Evolutionary conservation across 1,139 yeast genomes (phyloP).

Genomic region (Blastobotrys proliferans): DNA sequence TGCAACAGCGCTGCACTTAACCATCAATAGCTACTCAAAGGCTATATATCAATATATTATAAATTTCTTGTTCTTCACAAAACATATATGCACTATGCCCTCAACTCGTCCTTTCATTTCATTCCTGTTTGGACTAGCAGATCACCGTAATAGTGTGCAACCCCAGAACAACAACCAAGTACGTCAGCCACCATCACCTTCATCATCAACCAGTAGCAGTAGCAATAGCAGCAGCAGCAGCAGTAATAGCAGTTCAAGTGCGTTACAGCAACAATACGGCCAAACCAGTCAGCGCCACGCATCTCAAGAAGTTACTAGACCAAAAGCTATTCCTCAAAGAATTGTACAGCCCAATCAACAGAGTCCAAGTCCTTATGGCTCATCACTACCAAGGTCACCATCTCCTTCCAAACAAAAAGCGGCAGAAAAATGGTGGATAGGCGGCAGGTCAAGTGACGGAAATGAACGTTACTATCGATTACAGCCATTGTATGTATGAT

Average conservation of each 20-base stretch:
- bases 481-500: conserved; percentile 25
- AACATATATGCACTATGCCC: conserved; percentile 22
- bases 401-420: conserved; percentile 8
- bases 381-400: neutral
- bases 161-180: conserved; percentile 2
- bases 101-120: conserved; percentile 31
- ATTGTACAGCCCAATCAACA: too few species aligned
- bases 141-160: neutral
- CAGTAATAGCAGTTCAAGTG: conserved; percentile 12
- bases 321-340: too few species aligned
- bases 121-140: conserved; percentile 25
- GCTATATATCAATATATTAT: too few species aligned
- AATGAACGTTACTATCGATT: conserved; percentile 30
- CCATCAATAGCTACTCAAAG: too few species aligned
- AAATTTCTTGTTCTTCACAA: too few species aligned
- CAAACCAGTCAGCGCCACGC: too few species aligned
- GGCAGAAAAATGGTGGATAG: conserved; percentile 34
- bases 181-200: conserved; percentile 2
- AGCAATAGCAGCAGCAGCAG: conserved; percentile 12
- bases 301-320: too few species aligned
- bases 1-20: too few species aligned
- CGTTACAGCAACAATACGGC: neutral
- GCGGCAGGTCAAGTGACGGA: conserved; percentile 32
- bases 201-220: conserved; percentile 10
- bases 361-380: too few species aligned